These are phyloP conservation scores for Talaromyces nanjingensis DNA, from an alignment of 495 filamentous ascomycete species.

Conservation along the genomic window DNA sequence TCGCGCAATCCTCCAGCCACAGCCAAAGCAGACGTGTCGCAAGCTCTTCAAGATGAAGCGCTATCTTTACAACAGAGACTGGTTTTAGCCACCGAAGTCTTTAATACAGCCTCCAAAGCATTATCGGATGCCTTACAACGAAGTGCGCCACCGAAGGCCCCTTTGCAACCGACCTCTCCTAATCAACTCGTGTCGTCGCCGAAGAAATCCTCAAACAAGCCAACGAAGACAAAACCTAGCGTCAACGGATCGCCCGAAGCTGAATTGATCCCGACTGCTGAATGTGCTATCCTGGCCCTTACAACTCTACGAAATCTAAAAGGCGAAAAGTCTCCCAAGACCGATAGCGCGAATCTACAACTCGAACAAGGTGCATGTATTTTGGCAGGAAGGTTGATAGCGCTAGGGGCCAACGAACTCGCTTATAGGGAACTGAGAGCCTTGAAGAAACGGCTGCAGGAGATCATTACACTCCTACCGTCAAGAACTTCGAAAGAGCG, in stretches of 20 bases:
- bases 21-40: slow-evolving; percentile 19
- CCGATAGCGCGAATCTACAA: slow-evolving; percentile 57
- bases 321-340: slow-evolving; percentile 26
- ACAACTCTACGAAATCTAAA: slow-evolving; percentile 58
- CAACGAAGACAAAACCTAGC: slow-evolving; percentile 5
- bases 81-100: slow-evolving; percentile 70
- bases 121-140: slow-evolving; percentile 66
- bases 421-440: slow-evolving; percentile 70
- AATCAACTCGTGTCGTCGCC: slow-evolving; percentile 47
- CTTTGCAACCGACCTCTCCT: slow-evolving; percentile 44
- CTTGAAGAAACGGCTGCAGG: slow-evolving; percentile 57
- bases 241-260: slow-evolving; percentile 14
- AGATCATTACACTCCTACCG: slow-evolving; percentile 13
- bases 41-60: slow-evolving; percentile 27
- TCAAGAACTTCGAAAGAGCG: slow-evolving; percentile 1
- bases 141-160: slow-evolving; percentile 20
- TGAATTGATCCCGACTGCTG: slow-evolving; percentile 43
- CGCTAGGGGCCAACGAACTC: slow-evolving; percentile 63
- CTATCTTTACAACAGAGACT: slow-evolving; percentile 56
- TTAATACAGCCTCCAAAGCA: slow-evolving; percentile 68
- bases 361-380: slow-evolving; percentile 78
- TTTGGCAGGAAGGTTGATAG: slow-evolving; percentile 64
- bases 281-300: slow-evolving; percentile 73
- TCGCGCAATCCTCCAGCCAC: slow-evolving; percentile 27
- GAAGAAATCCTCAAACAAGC: slow-evolving; percentile 14